phyloP scores from a whole-genome alignment of 2,329 filamentous ascomycete species.

The Dichotomopilus funicola region DNA sequence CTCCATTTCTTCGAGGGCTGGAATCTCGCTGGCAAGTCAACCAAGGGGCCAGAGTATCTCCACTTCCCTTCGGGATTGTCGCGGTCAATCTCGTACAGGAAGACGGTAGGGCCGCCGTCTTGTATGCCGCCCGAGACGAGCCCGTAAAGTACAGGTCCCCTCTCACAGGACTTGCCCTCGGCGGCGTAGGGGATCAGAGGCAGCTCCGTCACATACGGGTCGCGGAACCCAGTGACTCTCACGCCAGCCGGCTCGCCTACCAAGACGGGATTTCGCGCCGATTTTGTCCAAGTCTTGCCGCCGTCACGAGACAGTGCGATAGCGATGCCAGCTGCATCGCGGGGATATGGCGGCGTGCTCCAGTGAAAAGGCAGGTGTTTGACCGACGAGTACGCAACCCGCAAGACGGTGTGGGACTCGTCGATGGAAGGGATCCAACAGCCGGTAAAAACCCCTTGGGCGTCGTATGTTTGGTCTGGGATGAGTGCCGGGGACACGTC shows the following conservation, averaged over 20 bases:
- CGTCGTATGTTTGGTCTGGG: conserved; percentile 1
- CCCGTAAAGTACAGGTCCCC: conserved; percentile 1
- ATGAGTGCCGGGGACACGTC: neutral
- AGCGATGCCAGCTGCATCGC: conserved; percentile 2
- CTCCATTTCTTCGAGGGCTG: neutral
- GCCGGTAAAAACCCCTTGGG: neutral
- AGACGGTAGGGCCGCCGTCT: conserved; percentile 4
- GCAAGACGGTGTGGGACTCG: neutral
- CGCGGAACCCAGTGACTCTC: conserved; percentile 7
- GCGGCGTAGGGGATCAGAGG: neutral
- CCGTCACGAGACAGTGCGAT: conserved; percentile 4
- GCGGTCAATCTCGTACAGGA: conserved; percentile 6
- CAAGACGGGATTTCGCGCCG: conserved; percentile 5
- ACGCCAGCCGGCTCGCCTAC: conserved; percentile 2
- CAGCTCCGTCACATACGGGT: conserved; percentile 6
- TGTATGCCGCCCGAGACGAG: conserved; percentile 8
- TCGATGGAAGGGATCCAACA: neutral
- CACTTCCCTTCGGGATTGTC: conserved; percentile 6
- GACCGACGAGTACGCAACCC: conserved; percentile 7
- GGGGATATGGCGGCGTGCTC: conserved; percentile 8
- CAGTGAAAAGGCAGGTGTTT: conserved; percentile 11
- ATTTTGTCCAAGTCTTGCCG: conserved; percentile 6
- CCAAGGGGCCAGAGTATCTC: neutral
- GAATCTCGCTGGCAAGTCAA: neutral
- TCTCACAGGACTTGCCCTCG: neutral